Evolutionary conservation across 1,284 basidiomycete species (phyloP).

Genomic region (Papiliotrema nemorosa): DNA sequence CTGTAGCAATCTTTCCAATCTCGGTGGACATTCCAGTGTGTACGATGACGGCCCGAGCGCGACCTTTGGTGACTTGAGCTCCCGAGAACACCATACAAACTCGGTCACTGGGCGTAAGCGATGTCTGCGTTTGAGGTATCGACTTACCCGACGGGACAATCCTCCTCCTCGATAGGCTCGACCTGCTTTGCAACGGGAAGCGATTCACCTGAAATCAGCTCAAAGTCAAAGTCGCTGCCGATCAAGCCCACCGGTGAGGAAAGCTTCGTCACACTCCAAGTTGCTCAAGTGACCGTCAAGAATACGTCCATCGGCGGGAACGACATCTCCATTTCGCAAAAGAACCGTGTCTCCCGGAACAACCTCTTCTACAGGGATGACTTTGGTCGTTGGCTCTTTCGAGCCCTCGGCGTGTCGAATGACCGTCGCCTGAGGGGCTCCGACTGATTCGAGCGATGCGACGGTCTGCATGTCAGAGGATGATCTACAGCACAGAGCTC

Average conservation of each 20-base stretch:
- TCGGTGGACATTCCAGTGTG: conserved; percentile 65
- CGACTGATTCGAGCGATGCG: conserved; percentile 49
- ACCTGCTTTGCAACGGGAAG: conserved; percentile 62
- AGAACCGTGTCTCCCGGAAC: conserved; percentile 63
- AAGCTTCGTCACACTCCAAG: conserved; percentile 62
- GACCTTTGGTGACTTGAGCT: conserved; percentile 63
- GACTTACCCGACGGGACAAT: conserved; percentile 54
- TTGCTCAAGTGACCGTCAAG: conserved; percentile 51
- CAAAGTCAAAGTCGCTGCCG: not conserved
- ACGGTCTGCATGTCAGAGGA: conserved; percentile 40
- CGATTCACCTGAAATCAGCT: conserved; percentile 37
- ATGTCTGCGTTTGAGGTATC: too few relatives aligned
- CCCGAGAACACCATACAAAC: conserved; percentile 55
- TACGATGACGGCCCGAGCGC: conserved; percentile 59
- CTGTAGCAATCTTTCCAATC: conserved; percentile 60
- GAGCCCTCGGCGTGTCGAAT: conserved; percentile 47
- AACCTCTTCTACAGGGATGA: conserved; percentile 59
- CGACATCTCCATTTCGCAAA: conserved; percentile 59
- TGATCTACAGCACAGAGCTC: too few relatives aligned
- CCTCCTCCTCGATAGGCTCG: conserved; percentile 48
- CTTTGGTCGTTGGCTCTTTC: conserved; percentile 46
- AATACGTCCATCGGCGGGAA: conserved; percentile 59
- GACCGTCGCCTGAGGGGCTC: conserved; percentile 61
- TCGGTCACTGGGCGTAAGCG: conserved; percentile 51
- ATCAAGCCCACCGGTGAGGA: conserved; percentile 64